Evolutionary conservation across 2,329 filamentous ascomycete species (phyloP).

Genomic region (Aspergillus udagawae): DNA sequence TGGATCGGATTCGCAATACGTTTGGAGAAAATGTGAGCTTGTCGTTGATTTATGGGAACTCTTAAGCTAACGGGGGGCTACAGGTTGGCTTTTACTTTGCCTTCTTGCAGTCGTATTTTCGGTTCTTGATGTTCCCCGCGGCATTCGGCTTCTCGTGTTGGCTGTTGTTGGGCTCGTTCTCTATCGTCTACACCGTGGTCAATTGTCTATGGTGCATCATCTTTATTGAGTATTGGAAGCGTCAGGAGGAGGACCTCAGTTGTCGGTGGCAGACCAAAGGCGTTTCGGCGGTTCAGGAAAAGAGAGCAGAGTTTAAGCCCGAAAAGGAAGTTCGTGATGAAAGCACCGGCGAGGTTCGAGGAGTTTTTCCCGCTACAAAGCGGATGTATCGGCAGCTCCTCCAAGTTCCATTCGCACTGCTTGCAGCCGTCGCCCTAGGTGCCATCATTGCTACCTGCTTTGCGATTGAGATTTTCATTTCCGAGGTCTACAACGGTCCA

Average conservation of each 20-base stretch:
- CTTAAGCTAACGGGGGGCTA: background rate
- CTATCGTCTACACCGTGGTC: constrained; percentile 72
- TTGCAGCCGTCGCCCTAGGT: constrained; percentile 70
- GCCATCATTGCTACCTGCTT: constrained; percentile 88
- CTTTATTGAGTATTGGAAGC: constrained; percentile 96
- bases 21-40: constrained; percentile 60
- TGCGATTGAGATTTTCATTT: constrained; percentile 94
- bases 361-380: constrained; percentile 72
- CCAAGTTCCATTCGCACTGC: constrained; percentile 82
- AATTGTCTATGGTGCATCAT: constrained; percentile 81
- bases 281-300: constrained; percentile 76
- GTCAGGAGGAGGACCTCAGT: constrained; percentile 81
- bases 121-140: constrained; percentile 77
- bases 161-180: constrained; percentile 79
- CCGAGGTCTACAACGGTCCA: constrained; percentile 87
- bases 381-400: constrained; percentile 76
- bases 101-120: constrained; percentile 90
- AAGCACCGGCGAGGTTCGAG: constrained; percentile 74
- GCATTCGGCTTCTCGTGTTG: constrained; percentile 74
- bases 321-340: constrained; percentile 75
- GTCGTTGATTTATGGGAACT: background rate
- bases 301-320: constrained; percentile 72
- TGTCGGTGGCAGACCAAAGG: constrained; percentile 88
- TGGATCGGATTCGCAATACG: constrained; percentile 70
- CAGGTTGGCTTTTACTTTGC: constrained; percentile 93